These are phyloP conservation scores for Paxillus involutus DNA, from an alignment of 768 basidiomycete genomes.

Conservation along the genomic window DNA sequence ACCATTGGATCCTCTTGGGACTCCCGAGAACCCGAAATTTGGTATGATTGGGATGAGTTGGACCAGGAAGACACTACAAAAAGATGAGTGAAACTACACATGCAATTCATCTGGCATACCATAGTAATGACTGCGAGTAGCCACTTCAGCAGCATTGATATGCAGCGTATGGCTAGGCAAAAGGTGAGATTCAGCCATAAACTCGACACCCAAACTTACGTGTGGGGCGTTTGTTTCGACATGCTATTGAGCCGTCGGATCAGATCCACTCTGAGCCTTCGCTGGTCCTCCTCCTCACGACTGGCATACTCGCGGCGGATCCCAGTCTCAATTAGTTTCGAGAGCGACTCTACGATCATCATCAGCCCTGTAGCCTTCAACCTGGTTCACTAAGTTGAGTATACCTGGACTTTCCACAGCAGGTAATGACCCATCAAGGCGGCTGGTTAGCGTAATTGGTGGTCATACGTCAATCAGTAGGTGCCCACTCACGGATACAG, in stretches of 20 bases:
- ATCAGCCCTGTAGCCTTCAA: neutral
- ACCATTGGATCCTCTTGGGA: constrained; percentile 13
- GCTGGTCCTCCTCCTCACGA: constrained; percentile 7
- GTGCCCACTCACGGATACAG: too few relatives aligned
- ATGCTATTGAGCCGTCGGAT: constrained; percentile 19
- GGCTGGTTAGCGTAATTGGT: too few relatives aligned
- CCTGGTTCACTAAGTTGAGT: too few relatives aligned
- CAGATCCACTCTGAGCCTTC: constrained; percentile 11
- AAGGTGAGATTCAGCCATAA: neutral
- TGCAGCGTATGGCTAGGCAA: constrained; percentile 5
- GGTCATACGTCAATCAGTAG: too few relatives aligned
- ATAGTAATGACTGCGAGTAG: neutral
- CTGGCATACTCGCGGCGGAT: constrained; percentile 1
- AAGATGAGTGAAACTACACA: neutral
- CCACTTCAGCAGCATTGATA: constrained; percentile 1
- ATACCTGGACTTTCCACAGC: constrained; percentile 6
- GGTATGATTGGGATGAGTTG: too few relatives aligned
- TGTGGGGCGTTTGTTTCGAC: constrained; percentile 2
- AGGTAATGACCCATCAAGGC: too few relatives aligned
- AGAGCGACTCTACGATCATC: constrained; percentile 11
- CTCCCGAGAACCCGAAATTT: neutral
- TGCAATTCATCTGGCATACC: neutral
- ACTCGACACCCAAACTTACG: constrained; percentile 5
- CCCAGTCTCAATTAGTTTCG: neutral
- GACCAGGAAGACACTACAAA: neutral